These are phyloP conservation scores for Axilococcus clingmanii DNA, from an alignment of 139 green algal genomes.

Conservation along the genomic window DNA sequence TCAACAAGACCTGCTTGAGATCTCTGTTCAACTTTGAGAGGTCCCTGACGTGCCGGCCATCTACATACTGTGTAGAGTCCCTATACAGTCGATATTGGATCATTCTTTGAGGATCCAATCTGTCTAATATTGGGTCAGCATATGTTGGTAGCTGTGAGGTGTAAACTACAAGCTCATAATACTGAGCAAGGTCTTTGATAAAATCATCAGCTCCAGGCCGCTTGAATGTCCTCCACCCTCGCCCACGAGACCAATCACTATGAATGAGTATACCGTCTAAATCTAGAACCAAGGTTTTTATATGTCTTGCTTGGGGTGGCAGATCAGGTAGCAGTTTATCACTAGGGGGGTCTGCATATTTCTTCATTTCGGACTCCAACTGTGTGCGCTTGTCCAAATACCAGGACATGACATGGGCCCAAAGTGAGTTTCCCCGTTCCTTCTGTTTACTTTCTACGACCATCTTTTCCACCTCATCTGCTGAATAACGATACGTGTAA, in stretches of 20 bases:
- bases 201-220: conserved; percentile 87
- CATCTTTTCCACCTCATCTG: conserved; percentile 22
- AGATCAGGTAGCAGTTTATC: conserved; percentile 89
- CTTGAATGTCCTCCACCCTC: conserved; percentile 84
- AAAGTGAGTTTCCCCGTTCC: conserved; percentile 30
- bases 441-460: conserved; percentile 26
- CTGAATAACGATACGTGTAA: conserved; percentile 41
- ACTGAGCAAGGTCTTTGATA: conserved; percentile 70
- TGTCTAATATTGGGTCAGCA: conserved; percentile 84
- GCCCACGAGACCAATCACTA: conserved; percentile 78
- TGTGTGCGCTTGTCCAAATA: conserved; percentile 42
- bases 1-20: conserved; percentile 66
- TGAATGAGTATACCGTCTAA: conserved; percentile 87
- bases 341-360: conserved; percentile 75
- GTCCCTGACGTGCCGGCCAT: conserved; percentile 85
- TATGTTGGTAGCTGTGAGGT: conserved; percentile 76
- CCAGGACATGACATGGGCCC: conserved; percentile 37
- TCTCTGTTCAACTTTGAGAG: conserved; percentile 93
- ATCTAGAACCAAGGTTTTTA: conserved; percentile 94
- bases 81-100: conserved; percentile 75
- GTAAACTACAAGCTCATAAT: conserved; percentile 95
- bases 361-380: conserved; percentile 48
- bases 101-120: conserved; percentile 72
- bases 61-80: conserved; percentile 78
- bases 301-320: conserved; percentile 44